Percentiles rank a stretch among this genome's conserved stretches.
These are phyloP conservation scores for Leccinum variicolor DNA, from an alignment of 768 basidiomycete genomes.

Conservation along the genomic window DNA sequence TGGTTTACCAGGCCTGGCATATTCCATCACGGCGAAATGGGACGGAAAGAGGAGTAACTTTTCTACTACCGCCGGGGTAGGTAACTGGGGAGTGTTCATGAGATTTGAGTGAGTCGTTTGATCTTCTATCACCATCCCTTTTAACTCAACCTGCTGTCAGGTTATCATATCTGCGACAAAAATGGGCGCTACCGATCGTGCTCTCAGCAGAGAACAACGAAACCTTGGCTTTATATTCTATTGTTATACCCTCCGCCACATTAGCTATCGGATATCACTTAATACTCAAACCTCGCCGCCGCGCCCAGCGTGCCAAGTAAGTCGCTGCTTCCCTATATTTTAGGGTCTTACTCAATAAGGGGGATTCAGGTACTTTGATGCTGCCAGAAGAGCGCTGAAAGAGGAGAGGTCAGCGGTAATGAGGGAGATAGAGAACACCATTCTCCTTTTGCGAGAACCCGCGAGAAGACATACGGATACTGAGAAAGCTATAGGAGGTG, in stretches of 20 bases:
- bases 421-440: slow-evolving; percentile 61
- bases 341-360: slow-evolving; percentile 13
- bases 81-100: slow-evolving; percentile 46
- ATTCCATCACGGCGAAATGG: slow-evolving; percentile 49
- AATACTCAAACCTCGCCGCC: slow-evolving; percentile 53
- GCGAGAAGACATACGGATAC: slow-evolving; percentile 60
- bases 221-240: slow-evolving; percentile 46
- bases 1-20: slow-evolving; percentile 43
- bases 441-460: slow-evolving; percentile 60
- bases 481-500: slow-evolving; percentile 70
- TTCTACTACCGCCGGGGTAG: slow-evolving; percentile 42
- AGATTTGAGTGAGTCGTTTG: slow-evolving; percentile 46
- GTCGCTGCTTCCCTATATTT: slow-evolving; percentile 9
- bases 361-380: slow-evolving; percentile 56
- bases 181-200: slow-evolving; percentile 53
- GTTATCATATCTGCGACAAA: slow-evolving; percentile 54
- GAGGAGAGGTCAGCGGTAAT: slow-evolving; percentile 63
- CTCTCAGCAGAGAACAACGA: slow-evolving; percentile 49
- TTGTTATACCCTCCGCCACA: slow-evolving; percentile 53
- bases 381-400: slow-evolving; percentile 56
- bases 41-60: slow-evolving; percentile 41
- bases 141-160: slow-evolving; percentile 32
- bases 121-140: slow-evolving; percentile 11
- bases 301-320: slow-evolving; percentile 53
- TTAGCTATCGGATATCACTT: slow-evolving; percentile 55